Conservation (phyloP, 192 early-diverging fungal species). For the Coemansia sp. region DNA sequence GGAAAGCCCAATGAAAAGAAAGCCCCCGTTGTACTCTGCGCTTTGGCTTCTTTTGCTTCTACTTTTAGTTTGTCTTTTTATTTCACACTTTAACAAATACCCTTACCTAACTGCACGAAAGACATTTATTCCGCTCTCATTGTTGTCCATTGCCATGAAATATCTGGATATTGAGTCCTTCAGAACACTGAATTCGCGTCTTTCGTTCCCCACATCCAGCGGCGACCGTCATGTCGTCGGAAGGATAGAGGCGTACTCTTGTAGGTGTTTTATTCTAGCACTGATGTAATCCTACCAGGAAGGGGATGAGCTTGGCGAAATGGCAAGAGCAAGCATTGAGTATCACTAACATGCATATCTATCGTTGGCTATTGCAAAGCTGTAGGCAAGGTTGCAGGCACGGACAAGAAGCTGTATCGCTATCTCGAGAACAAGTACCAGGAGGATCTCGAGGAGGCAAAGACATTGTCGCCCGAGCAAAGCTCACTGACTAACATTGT, state of each 20-base stretch:
- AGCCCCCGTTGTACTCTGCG: background rate
- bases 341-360: too few relatives aligned
- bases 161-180: constrained; percentile 81
- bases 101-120: background rate
- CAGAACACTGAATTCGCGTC: constrained; percentile 80
- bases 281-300: background rate
- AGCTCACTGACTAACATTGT: constrained; percentile 63
- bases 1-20: constrained; percentile 1
- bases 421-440: constrained; percentile 84
- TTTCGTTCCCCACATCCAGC: constrained; percentile 77
- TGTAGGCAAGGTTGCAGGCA: constrained; percentile 87
- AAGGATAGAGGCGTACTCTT: constrained; percentile 90
- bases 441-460: constrained; percentile 61
- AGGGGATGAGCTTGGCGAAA: too few relatives aligned
- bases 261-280: constrained; percentile 58
- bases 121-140: background rate
- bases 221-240: constrained; percentile 81
- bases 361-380: background rate
- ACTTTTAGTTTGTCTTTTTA: background rate
- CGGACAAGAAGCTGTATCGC: constrained; percentile 90
- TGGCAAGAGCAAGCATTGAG: too few relatives aligned
- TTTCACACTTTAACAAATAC: constrained; percentile 3
- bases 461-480: constrained; percentile 66
- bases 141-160: constrained; percentile 67
- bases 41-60: constrained; percentile 10